Percentiles rank a stretch among this genome's conserved stretches.
Conservation (phyloP, 768 basidiomycete genomes). For the Psilocybe azurescens region DNA sequence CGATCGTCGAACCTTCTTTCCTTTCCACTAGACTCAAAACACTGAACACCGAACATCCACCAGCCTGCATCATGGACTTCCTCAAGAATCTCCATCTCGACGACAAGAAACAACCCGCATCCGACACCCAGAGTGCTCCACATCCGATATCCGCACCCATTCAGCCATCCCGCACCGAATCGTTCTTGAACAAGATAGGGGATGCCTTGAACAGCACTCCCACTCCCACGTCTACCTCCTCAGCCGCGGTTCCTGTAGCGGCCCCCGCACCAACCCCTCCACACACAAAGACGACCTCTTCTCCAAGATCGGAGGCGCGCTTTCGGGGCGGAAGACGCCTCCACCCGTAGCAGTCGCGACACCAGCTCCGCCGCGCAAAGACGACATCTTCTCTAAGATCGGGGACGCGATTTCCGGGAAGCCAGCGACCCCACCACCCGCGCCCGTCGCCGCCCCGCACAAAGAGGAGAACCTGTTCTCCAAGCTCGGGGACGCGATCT, state of each 20-base stretch:
- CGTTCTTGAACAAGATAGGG: conserved; percentile 18
- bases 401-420: conserved; percentile 6
- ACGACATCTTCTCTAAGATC: conserved; percentile 11
- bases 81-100: conserved; percentile 17
- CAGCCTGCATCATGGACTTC: conserved; percentile 17
- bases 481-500: conserved; percentile 11
- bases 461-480: conserved; percentile 16
- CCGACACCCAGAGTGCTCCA: neutral
- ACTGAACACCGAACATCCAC: too few species aligned
- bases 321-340: conserved; percentile 1
- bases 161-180: neutral
- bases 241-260: neutral
- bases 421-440: neutral
- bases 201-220: conserved; percentile 8
- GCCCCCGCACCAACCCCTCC: neutral
- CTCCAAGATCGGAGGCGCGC: conserved; percentile 12
- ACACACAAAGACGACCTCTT: neutral
- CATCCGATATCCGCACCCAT: neutral
- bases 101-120: neutral
- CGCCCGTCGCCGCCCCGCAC: neutral
- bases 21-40: neutral
- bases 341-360: neutral
- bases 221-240: neutral
- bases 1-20: neutral
- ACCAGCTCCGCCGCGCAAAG: conserved; percentile 1